Evolutionary conservation across 768 basidiomycete genomes (phyloP).

Genomic region (Hydnomerulius pinastri): DNA sequence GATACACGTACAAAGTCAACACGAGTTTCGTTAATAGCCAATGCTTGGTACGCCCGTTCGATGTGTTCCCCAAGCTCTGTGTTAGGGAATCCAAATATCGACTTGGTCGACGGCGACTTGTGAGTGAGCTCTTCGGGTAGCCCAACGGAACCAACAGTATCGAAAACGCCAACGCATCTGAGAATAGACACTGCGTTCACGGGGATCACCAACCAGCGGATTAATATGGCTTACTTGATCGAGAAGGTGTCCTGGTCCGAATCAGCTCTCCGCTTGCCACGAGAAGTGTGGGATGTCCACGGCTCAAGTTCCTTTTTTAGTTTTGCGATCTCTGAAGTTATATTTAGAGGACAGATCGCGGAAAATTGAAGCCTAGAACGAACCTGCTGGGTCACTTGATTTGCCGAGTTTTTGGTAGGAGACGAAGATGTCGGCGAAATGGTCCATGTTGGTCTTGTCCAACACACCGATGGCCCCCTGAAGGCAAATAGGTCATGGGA

Average conservation of each 20-base stretch:
- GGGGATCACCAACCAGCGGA: not conserved
- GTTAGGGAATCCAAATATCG: conserved; percentile 69
- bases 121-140: conserved; percentile 65
- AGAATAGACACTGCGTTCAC: conserved; percentile 1
- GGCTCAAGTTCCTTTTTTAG: conserved; percentile 48
- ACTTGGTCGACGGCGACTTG: conserved; percentile 43
- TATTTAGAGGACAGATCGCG: not conserved
- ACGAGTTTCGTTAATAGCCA: conserved; percentile 68
- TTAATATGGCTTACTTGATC: conserved; percentile 53
- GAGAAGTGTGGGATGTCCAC: conserved; percentile 55
- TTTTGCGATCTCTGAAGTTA: conserved; percentile 32
- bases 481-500: not conserved
- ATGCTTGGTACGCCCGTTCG: conserved; percentile 64
- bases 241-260: conserved; percentile 51
- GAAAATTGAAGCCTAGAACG: not conserved
- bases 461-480: conserved; percentile 75
- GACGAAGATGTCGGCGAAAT: conserved; percentile 65
- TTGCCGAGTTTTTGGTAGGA: conserved; percentile 64
- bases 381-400: conserved; percentile 47
- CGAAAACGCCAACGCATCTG: conserved; percentile 74
- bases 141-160: conserved; percentile 75
- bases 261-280: conserved; percentile 54
- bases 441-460: conserved; percentile 70
- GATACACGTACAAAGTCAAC: conserved; percentile 60
- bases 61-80: conserved; percentile 61